phyloP scores from a whole-genome alignment of 2,329 filamentous ascomycete genomes.

The Davidsoniella neocaledoniae region DNA sequence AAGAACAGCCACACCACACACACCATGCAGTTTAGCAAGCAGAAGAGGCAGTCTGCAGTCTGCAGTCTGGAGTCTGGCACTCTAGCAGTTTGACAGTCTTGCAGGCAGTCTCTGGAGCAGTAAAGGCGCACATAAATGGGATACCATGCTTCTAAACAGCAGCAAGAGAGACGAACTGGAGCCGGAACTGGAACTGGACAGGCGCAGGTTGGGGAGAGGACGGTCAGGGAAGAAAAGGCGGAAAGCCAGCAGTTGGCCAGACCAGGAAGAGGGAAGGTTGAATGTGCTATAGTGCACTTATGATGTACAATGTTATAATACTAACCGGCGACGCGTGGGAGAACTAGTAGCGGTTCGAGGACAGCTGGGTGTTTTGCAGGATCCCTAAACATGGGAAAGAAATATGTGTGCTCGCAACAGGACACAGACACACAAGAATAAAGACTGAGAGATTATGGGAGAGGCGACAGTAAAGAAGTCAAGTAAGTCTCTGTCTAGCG shows the following conservation, averaged over 20 bases:
- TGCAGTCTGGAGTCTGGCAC: too few relatives aligned
- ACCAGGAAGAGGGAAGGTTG: neutral
- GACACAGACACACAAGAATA: slow-evolving; percentile 14
- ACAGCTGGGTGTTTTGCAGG: slow-evolving; percentile 6
- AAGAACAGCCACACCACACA: slow-evolving; percentile 1
- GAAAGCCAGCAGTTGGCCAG: neutral
- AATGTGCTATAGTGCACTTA: too few relatives aligned
- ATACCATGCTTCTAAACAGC: too few relatives aligned
- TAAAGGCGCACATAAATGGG: too few relatives aligned
- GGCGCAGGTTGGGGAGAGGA: too few relatives aligned
- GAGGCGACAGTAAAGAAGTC: slow-evolving; percentile 6
- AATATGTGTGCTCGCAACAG: slow-evolving; percentile 20
- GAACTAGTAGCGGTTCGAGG: slow-evolving; percentile 7
- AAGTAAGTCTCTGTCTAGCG: slow-evolving; percentile 39
- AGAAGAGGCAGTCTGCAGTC: neutral
- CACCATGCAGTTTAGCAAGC: neutral
- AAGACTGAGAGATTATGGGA: too few relatives aligned
- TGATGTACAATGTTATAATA: neutral
- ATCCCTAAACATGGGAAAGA: slow-evolving; percentile 12
- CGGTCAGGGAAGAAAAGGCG: neutral
- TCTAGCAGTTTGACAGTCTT: too few relatives aligned
- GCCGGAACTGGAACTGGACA: too few relatives aligned
- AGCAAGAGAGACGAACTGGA: neutral
- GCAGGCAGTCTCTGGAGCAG: too few relatives aligned
- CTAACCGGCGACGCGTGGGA: slow-evolving; percentile 6